Evolutionary conservation across 306 rosid species (phyloP), one percentile per base, ranked within the genome.

Genomic region (Sindora glabra): DNA sequence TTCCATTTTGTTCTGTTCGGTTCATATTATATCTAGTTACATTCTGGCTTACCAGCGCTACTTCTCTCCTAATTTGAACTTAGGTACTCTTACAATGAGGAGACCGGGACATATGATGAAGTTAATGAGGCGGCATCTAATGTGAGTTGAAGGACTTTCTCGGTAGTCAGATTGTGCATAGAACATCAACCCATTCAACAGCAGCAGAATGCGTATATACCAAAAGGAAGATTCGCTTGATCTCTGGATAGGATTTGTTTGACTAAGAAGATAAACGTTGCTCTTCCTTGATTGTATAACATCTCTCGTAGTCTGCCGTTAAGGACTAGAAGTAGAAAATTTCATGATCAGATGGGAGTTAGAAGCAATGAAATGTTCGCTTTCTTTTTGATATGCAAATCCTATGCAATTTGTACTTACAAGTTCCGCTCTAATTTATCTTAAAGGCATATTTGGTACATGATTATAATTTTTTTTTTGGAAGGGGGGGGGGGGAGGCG

Each of bases 81-180:
- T 46, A 79, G 84, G 84, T 79, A 72, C 42, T 75, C 70, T 4
- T 70, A 55, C 29, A 74, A 85, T 10, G 89, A 81, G 73, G 96
- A 81, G 75, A 83, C 80, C 5, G 72, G 74, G 60, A 29, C 78
- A 8, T 89, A 89, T 18, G 77, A 75, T 7, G 96, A 83, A 72
- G 65, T 85, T 69, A 50, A 49, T 0, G 81, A 59, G 64, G 82
- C 61, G 63, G 77, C 76, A 54, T 30, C 82, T 37, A 64, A 48
- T 48, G 69, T 8, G 15, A 74, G 57, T 48, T 71, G 74, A 75
- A 44, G 55, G 40, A 37, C 48, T 58, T 41, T 14, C 69, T 25
- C 16, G 25, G 49, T 41, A 38, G 10, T 40, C 44, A 48, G 56
- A 42, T 25, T 40, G 27, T 58, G 73, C 58, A 57, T 12, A 65